Base-by-base conservation (phyloP, 768 basidiomycete genomes). In the Lactarius indigo region DNA sequence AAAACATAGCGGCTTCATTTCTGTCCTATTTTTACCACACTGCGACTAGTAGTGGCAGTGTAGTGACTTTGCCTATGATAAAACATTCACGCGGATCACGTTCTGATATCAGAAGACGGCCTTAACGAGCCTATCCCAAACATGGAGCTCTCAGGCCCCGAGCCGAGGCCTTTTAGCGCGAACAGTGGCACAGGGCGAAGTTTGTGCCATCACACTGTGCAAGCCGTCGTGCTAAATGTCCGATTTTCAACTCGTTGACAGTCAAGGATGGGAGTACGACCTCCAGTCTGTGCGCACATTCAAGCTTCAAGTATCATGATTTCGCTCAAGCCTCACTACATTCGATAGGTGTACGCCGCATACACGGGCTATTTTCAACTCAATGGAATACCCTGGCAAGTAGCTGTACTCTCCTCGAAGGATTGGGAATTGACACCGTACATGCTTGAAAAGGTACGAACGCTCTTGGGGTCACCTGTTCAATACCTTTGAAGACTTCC, bases 351-450 rank as follows among this genome's bases (percentile, higher is more conserved):
- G 39, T 91, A 92, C 74, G 85, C 89, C 23, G 89, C 87, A 31
- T 92, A 91, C 74, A 87, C 92, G 73, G 90, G 88, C 3, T 81
- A 90, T 72, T 92, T 93, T 70, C 90, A 93, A 72, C 76, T 84
- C 23, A 82, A 91, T 71, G 82, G 81, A 68, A 76, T 92, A 56
- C 81, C 86, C 41, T 92, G 91, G 91, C 88, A 61, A 50, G 76
- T 73, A 44, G 63, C 50, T 3, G 37, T 23, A 37, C 35, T 37
- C 35, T 13, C 35, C 35, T 41, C 23, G 64, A 44, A 20, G 37
- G 28, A 54, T 59, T 54, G 42, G 44, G 54, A 31, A 37, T 31
- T 39, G 52, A 42, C 23, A n/a, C n/a, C n/a, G 10, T 35, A 15
- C 39, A 64, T 63, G 59, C 44, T 50, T 28, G 63, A 37, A 63